Percentiles rank a stretch among this genome's conserved stretches.
Evolutionary conservation across 345 rosid genomes (phyloP).

Genomic region (Populus tremula): DNA sequence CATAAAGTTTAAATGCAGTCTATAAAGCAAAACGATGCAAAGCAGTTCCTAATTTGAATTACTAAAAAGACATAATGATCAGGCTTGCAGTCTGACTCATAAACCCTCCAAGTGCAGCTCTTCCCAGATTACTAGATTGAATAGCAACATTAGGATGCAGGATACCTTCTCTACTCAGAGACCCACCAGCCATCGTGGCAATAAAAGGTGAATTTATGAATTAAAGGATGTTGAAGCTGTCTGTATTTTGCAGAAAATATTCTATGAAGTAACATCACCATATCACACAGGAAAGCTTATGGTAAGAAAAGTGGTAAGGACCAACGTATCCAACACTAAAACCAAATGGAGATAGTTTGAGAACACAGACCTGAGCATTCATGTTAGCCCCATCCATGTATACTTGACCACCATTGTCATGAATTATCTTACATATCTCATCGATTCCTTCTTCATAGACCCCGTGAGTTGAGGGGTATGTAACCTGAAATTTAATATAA

Average conservation of each 20-base stretch:
- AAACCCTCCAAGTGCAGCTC: neutral
- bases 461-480: slow-evolving; percentile 97
- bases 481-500: slow-evolving; percentile 51
- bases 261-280: neutral
- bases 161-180: neutral
- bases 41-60: neutral
- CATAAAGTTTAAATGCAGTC: neutral
- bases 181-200: neutral
- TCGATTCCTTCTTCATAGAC: slow-evolving; percentile 96
- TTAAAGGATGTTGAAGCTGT: neutral
- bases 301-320: neutral
- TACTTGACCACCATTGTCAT: slow-evolving; percentile 95
- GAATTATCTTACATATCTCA: slow-evolving; percentile 91
- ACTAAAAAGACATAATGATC: neutral
- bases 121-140: neutral
- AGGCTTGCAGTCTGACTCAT: neutral
- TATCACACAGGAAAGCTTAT: neutral
- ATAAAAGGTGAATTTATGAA: neutral
- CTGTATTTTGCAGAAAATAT: neutral
- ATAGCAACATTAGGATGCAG: neutral
- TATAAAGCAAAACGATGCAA: neutral
- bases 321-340: neutral
- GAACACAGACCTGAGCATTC: slow-evolving; percentile 85
- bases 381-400: slow-evolving; percentile 99
- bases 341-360: slow-evolving; percentile 7